Conservation (phyloP, 2,329 filamentous ascomycete genomes). For the Botrytis sinoallii region DNA sequence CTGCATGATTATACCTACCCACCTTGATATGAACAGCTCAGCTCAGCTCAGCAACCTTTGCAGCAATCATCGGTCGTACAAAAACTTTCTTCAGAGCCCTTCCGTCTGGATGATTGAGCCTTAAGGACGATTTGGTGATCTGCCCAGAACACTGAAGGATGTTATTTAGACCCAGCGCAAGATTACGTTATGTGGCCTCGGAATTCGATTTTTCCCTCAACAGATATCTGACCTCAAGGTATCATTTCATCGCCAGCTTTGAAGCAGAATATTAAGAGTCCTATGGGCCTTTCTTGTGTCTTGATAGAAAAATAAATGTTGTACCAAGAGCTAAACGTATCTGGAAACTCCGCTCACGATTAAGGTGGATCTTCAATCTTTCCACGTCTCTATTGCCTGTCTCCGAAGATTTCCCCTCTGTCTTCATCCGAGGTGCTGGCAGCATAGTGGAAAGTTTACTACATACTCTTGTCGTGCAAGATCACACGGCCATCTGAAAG, state of each 20-base stretch:
- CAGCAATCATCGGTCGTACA: not conserved
- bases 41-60: not conserved
- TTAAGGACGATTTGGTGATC: not conserved
- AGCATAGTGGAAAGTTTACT: not conserved
- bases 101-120: not conserved
- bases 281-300: not conserved
- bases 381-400: not conserved
- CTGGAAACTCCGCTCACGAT: not conserved
- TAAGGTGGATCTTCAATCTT: not conserved
- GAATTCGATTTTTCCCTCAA: not conserved
- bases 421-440: not conserved
- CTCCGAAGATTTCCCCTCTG: not conserved
- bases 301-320: not conserved
- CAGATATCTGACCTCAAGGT: not conserved
- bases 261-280: not conserved
- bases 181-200: not conserved
- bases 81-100: not conserved
- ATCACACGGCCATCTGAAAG: not conserved
- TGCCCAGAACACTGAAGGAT: not conserved
- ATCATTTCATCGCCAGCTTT: not conserved
- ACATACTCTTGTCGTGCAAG: not conserved
- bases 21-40: not conserved
- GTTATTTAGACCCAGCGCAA: not conserved
- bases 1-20: not conserved
- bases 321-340: not conserved